phyloP scores from a whole-genome alignment of 345 rosid genomes.

The Adansonia digitata region DNA sequence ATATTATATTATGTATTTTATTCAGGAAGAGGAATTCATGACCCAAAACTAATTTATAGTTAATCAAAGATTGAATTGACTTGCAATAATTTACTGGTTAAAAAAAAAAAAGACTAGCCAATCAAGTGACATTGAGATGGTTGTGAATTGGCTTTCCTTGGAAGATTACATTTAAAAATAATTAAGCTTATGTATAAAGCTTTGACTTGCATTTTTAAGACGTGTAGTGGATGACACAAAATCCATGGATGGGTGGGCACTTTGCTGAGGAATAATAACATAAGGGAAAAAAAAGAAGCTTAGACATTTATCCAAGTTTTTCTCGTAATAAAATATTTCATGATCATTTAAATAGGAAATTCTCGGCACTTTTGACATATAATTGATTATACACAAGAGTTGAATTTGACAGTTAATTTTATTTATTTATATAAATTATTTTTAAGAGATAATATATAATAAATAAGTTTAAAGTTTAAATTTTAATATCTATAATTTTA shows the following conservation, averaged over 20 bases:
- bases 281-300: no score
- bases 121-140: not conserved
- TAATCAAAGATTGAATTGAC: not conserved
- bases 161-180: not conserved
- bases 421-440: no score
- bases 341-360: not conserved
- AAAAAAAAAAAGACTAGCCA: not conserved
- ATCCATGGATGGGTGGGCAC: not conserved
- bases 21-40: not conserved
- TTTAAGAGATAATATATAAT: no score
- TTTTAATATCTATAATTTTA: no score
- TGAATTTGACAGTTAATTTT: not conserved
- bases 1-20: not conserved
- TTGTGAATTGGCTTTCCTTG: not conserved
- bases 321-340: not conserved
- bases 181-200: not conserved
- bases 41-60: not conserved
- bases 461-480: no score
- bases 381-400: not conserved
- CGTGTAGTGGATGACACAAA: not conserved
- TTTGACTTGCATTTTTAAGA: not conserved
- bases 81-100: not conserved
- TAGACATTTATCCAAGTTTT: not conserved
- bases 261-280: not conserved
- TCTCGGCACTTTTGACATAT: not conserved